Evolutionary conservation across 176 grass and related monocot species (phyloP).

Genomic region (Themeda triandra): DNA sequence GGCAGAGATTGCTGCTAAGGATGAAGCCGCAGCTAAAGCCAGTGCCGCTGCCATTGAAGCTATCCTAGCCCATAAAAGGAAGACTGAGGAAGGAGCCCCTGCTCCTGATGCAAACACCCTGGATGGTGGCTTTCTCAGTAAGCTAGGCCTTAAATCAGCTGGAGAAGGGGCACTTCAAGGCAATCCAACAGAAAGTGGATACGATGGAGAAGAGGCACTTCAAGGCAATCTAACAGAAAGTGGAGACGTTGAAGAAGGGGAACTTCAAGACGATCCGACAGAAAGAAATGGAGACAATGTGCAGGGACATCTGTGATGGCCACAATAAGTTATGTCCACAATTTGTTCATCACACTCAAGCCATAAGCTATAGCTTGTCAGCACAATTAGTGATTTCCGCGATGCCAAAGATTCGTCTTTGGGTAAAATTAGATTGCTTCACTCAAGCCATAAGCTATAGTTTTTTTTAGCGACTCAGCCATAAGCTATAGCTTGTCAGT

Average conservation of each 20-base stretch:
- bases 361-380: background rate
- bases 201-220: constrained; percentile 8
- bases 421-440: background rate
- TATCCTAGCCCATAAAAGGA: constrained; percentile 64
- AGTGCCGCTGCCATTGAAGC: constrained; percentile 70
- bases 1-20: constrained; percentile 56
- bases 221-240: background rate
- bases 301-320: constrained; percentile 11
- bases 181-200: background rate
- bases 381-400: background rate
- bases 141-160: constrained; percentile 27
- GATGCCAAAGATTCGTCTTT: constrained; percentile 7
- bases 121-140: constrained; percentile 30
- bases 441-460: too few relatives aligned
- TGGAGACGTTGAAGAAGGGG: background rate
- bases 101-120: background rate
- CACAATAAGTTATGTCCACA: background rate
- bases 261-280: background rate
- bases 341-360: background rate
- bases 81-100: constrained; percentile 29
- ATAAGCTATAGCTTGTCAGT: too few relatives aligned
- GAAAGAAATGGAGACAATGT: constrained; percentile 18
- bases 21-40: constrained; percentile 70
- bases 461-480: too few relatives aligned
- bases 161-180: constrained; percentile 22